Conservation (phyloP, 768 basidiomycete genomes). For the Collybia mongolica region DNA sequence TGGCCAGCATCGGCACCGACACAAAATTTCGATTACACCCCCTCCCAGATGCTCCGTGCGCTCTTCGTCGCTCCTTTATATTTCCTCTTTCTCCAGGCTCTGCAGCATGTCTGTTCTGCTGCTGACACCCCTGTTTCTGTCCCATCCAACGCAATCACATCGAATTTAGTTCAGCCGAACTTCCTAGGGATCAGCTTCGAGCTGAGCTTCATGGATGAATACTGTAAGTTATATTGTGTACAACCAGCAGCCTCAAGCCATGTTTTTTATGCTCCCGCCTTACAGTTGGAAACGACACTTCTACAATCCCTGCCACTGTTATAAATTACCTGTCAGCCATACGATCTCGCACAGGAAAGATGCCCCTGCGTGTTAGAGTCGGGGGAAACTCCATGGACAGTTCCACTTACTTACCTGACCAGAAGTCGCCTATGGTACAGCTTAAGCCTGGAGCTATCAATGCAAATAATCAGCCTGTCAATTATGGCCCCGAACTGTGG, state of each 20-base stretch:
- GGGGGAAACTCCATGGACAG: constrained; percentile 49
- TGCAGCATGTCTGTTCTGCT: constrained; percentile 9
- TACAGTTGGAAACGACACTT: constrained; percentile 51
- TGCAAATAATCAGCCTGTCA: constrained; percentile 44
- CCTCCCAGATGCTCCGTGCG: neutral
- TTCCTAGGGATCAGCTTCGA: constrained; percentile 69
- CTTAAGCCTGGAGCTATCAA: constrained; percentile 32
- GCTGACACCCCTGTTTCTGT: constrained; percentile 28
- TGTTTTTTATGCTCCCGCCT: neutral
- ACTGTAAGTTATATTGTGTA: constrained; percentile 35
- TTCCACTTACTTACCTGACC: constrained; percentile 40
- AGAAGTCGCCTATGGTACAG: constrained; percentile 40
- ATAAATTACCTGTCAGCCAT: constrained; percentile 60
- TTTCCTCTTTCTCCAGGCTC: constrained; percentile 6
- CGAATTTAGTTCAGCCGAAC: constrained; percentile 44
- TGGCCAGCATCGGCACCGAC: no score
- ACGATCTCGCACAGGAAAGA: constrained; percentile 40
- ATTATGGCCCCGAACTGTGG: constrained; percentile 47
- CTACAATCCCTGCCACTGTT: constrained; percentile 49
- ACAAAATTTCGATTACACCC: neutral
- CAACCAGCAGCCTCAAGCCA: no score
- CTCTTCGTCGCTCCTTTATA: constrained; percentile 12
- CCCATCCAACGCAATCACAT: constrained; percentile 30
- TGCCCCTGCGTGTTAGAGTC: constrained; percentile 44
- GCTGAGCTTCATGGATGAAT: constrained; percentile 57